Evolutionary conservation across 73 alveolate species (phyloP).

Genomic region (Uronychia binucleata): DNA sequence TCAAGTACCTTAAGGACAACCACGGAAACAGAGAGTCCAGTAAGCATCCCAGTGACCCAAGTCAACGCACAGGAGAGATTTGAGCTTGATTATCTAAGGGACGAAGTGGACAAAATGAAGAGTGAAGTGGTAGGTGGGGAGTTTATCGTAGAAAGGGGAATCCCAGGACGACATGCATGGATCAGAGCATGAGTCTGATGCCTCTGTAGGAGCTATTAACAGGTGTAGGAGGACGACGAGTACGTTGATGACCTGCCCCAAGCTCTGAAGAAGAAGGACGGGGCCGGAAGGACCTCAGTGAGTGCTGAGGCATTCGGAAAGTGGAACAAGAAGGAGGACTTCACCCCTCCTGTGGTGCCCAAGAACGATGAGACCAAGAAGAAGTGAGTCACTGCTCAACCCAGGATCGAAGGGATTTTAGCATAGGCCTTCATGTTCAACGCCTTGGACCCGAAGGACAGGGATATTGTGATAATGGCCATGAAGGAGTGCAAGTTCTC

Average conservation of each 20-base stretch:
- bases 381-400: slow-evolving; percentile 5
- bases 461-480: slow-evolving; percentile 86
- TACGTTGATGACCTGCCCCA: slow-evolving; percentile 57
- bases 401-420: slow-evolving; percentile 76
- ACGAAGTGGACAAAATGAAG: slow-evolving; percentile 21
- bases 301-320: slow-evolving; percentile 96
- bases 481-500: slow-evolving; percentile 82
- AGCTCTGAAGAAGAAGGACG: slow-evolving; percentile 14
- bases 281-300: slow-evolving; percentile 87
- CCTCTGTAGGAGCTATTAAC: slow-evolving; percentile 11
- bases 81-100: slow-evolving; percentile 27
- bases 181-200: slow-evolving; percentile 6
- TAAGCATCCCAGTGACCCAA: slow-evolving; percentile 2
- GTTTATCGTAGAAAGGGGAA: neutral
- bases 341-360: slow-evolving; percentile 78
- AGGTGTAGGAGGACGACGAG: slow-evolving; percentile 46
- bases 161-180: neutral
- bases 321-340: slow-evolving; percentile 86
- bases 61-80: slow-evolving; percentile 36
- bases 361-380: slow-evolving; percentile 64
- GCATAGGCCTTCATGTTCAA: slow-evolving; percentile 92
- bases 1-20: slow-evolving; percentile 20
- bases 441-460: slow-evolving; percentile 86
- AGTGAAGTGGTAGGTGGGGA: slow-evolving; percentile 9
- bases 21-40: slow-evolving; percentile 54